Evolutionary conservation across 495 filamentous ascomycete species (phyloP).

Genomic region (Lasiosphaeria hispida): DNA sequence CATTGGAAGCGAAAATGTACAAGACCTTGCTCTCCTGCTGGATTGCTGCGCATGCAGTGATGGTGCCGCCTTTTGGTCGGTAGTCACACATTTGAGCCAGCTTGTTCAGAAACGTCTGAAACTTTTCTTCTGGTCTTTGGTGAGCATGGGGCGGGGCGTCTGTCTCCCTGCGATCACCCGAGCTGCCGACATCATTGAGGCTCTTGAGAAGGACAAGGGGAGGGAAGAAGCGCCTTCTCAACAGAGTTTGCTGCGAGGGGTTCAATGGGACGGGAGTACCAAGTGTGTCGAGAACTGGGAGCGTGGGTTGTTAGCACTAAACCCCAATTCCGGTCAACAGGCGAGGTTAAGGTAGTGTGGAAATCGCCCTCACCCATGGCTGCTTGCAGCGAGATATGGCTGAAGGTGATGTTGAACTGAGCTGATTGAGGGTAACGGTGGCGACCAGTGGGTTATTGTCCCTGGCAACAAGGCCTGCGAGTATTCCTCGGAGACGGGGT

Average conservation of each 20-base stretch:
- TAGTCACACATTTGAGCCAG: slow-evolving; percentile 25
- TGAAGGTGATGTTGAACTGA: too few species aligned
- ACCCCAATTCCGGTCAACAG: too few species aligned
- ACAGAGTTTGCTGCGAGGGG: not conserved
- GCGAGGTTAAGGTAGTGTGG: too few species aligned
- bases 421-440: too few species aligned
- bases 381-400: too few species aligned
- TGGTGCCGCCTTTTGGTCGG: slow-evolving; percentile 12
- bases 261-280: not conserved
- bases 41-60: slow-evolving; percentile 4
- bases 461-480: too few species aligned
- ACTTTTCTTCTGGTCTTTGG: slow-evolving; percentile 19
- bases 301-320: not conserved
- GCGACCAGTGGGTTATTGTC: too few species aligned
- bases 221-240: slow-evolving; percentile 7
- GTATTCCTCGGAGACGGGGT: too few species aligned
- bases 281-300: slow-evolving; percentile 7
- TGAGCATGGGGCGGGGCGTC: slow-evolving; percentile 11
- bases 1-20: slow-evolving; percentile 15
- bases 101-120: slow-evolving; percentile 25
- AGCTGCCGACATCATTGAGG: slow-evolving; percentile 14
- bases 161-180: not conserved
- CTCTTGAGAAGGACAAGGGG: slow-evolving; percentile 8
- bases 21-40: not conserved
- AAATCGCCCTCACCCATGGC: too few species aligned